phyloP scores from a whole-genome alignment of 2,329 filamentous ascomycete genomes.

The Diaporthe sp. region DNA sequence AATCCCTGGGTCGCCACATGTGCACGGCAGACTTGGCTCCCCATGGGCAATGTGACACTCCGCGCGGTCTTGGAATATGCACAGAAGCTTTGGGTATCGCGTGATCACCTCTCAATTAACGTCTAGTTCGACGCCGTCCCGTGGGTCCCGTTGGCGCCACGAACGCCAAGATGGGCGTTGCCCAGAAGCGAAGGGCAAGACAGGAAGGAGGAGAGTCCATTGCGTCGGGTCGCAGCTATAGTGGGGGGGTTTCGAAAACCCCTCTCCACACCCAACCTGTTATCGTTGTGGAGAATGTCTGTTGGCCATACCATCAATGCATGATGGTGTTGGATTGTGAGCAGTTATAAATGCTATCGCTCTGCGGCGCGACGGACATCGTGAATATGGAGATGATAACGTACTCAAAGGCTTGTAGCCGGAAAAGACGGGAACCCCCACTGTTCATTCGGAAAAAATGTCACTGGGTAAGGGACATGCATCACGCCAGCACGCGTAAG shows the following conservation, averaged over 20 bases:
- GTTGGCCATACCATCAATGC: background rate
- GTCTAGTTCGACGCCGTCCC: background rate
- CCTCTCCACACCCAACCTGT: background rate
- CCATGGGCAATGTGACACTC: background rate
- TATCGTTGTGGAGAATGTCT: background rate
- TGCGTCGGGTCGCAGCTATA: background rate
- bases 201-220: constrained; percentile 1
- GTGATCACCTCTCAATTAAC: background rate
- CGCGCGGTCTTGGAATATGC: constrained; percentile 2
- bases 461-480: background rate
- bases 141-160: too few species aligned
- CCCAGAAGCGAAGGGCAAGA: background rate
- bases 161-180: background rate
- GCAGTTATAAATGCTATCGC: background rate
- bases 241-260: background rate
- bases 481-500: background rate
- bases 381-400: background rate
- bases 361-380: background rate
- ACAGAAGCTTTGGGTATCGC: constrained; percentile 6
- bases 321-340: background rate
- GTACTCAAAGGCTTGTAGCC: background rate
- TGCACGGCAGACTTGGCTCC: background rate
- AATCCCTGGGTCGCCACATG: constrained; percentile 15
- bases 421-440: too few species aligned
- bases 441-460: background rate